phyloP scores from a whole-genome alignment of 1,284 basidiomycete species.

The Ganoderma lucidum region DNA sequence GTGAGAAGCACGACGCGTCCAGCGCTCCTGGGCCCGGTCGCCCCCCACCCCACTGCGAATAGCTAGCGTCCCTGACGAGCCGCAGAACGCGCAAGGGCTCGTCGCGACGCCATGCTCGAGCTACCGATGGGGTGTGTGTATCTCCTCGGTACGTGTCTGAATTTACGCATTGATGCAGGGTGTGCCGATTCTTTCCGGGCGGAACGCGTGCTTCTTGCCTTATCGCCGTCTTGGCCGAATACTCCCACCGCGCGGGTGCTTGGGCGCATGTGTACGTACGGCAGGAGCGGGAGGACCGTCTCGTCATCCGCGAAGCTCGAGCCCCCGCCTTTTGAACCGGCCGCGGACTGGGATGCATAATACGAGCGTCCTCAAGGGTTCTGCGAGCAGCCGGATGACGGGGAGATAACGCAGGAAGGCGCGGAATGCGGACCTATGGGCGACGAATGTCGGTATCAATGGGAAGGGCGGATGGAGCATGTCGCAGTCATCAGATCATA shows the following conservation, averaged over 20 bases:
- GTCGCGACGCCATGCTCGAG: background rate
- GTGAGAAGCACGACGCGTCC: conserved; percentile 24
- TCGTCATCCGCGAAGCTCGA: conserved; percentile 34
- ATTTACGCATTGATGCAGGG: conserved; percentile 9
- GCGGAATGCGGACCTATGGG: conserved; percentile 38
- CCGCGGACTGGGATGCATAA: conserved; percentile 17
- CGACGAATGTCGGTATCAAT: conserved; percentile 32
- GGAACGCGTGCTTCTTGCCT: conserved; percentile 19
- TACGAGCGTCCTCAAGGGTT: conserved; percentile 22
- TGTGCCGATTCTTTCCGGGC: conserved; percentile 10
- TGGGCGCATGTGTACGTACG: background rate
- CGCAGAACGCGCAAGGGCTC: background rate
- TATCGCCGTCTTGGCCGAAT: conserved; percentile 28
- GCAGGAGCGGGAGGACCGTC: conserved; percentile 9
- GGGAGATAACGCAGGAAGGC: conserved; percentile 39
- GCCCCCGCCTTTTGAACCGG: conserved; percentile 21
- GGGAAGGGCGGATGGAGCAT: conserved; percentile 31
- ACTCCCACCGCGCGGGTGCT: conserved; percentile 19
- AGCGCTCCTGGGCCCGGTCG: conserved; percentile 20
- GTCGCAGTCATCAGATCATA: conserved; percentile 42
- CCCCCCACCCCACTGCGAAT: conserved; percentile 17
- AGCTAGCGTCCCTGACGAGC: conserved; percentile 25
- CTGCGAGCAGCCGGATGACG: conserved; percentile 42
- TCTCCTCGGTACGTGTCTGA: conserved; percentile 8
- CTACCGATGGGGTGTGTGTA: background rate